These are phyloP conservation scores for Exophiala spinifera DNA, from an alignment of 2,329 filamentous ascomycete genomes.

Conservation along the genomic window DNA sequence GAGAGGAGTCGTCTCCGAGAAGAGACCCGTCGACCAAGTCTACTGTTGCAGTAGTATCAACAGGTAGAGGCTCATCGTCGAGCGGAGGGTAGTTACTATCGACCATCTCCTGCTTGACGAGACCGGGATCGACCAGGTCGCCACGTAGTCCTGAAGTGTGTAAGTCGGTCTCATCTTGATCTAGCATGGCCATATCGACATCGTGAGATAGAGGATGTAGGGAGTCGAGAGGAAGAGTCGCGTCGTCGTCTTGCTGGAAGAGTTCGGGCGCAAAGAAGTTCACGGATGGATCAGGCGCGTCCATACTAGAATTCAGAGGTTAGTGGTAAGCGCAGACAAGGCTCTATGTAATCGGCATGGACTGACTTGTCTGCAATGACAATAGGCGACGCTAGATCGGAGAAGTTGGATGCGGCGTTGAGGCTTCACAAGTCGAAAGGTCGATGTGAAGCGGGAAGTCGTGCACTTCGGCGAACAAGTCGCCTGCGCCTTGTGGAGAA, in stretches of 20 bases:
- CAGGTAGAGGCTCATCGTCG: slow-evolving; percentile 9
- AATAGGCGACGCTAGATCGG: neutral
- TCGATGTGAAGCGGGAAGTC: neutral
- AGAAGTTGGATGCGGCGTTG: too few species aligned
- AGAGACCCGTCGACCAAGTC: slow-evolving; percentile 12
- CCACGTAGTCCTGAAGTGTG: neutral
- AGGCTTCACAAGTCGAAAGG: too few species aligned
- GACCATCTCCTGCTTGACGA: slow-evolving; percentile 18
- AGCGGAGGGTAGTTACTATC: slow-evolving; percentile 19
- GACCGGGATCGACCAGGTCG: slow-evolving; percentile 8
- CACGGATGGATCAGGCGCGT: slow-evolving; percentile 9
- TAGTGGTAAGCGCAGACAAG: neutral
- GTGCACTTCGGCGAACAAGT: too few species aligned
- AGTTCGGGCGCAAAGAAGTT: slow-evolving; percentile 27
- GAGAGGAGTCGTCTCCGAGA: slow-evolving; percentile 1
- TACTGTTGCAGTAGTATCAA: slow-evolving; percentile 4
- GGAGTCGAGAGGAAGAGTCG: slow-evolving; percentile 14
- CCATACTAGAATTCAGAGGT: slow-evolving; percentile 13
- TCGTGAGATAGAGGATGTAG: slow-evolving; percentile 15
- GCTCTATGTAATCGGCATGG: neutral
- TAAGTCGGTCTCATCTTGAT: slow-evolving; percentile 6
- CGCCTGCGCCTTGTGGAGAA: too few species aligned
- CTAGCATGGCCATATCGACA: slow-evolving; percentile 18
- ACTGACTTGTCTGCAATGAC: slow-evolving; percentile 4
- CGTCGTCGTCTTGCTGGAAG: slow-evolving; percentile 21